Evolutionary conservation across 768 basidiomycete genomes (phyloP).

Genomic region (Trametes meyenii): DNA sequence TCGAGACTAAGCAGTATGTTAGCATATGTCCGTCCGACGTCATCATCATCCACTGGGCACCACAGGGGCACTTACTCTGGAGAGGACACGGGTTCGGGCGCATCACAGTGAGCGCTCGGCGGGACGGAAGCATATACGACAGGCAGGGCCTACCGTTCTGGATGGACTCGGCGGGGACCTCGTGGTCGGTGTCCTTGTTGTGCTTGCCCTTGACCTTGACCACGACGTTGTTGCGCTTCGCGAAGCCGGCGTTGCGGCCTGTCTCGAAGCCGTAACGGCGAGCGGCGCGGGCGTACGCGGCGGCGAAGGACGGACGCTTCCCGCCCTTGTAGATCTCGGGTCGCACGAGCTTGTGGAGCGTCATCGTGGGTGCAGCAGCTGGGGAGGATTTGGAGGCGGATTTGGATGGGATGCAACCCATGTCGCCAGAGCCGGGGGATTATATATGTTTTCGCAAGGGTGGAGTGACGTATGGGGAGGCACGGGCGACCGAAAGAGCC

Average conservation of each 20-base stretch:
- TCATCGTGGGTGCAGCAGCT: slow-evolving; percentile 4
- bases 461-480: slow-evolving; percentile 1
- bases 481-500: neutral
- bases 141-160: slow-evolving; percentile 33
- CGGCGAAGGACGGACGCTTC: slow-evolving; percentile 32
- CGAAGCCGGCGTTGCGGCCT: slow-evolving; percentile 32
- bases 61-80: slow-evolving; percentile 22
- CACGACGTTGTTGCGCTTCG: slow-evolving; percentile 34
- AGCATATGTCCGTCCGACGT: slow-evolving; percentile 1
- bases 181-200: slow-evolving; percentile 32
- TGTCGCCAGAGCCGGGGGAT: slow-evolving; percentile 1
- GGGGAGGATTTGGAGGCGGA: neutral
- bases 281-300: slow-evolving; percentile 35
- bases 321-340: slow-evolving; percentile 27
- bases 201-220: slow-evolving; percentile 30
- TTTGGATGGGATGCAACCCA: slow-evolving; percentile 22
- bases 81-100: neutral
- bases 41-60: neutral
- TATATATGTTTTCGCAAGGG: slow-evolving; percentile 5
- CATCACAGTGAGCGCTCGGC: neutral
- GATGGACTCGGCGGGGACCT: slow-evolving; percentile 34
- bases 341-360: slow-evolving; percentile 29
- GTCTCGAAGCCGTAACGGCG: slow-evolving; percentile 34
- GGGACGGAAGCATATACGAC: neutral
- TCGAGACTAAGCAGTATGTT: slow-evolving; percentile 33